A percentile compares a stretch with the other conserved stretches of the same genome.
Conservation (phyloP, 768 basidiomycete genomes). For the Tylopilus sp. region DNA sequence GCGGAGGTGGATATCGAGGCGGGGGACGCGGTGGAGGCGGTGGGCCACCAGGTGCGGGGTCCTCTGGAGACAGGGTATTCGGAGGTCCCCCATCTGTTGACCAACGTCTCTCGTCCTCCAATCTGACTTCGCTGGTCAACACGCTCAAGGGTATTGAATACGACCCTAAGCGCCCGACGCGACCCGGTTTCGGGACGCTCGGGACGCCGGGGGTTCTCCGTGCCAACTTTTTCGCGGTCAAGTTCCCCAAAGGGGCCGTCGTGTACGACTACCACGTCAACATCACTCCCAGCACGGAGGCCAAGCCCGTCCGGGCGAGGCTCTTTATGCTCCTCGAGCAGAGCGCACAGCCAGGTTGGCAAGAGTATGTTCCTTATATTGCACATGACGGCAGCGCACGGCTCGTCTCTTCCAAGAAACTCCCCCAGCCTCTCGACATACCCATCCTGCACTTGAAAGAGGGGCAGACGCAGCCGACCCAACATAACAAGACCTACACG, state of each 20-base stretch:
- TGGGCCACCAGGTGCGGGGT: conserved; percentile 26
- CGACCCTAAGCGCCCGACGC: conserved; percentile 38
- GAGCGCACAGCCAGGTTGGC: conserved; percentile 36
- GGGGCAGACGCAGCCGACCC: conserved; percentile 32
- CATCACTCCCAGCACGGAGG: conserved; percentile 32
- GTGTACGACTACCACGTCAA: conserved; percentile 46
- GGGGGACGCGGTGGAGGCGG: conserved; percentile 21
- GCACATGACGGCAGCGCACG: conserved; percentile 43
- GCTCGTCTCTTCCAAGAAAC: conserved; percentile 37
- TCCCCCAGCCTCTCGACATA: conserved; percentile 37
- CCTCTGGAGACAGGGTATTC: conserved; percentile 29
- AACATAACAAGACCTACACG: conserved; percentile 34
- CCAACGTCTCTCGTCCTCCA: conserved; percentile 27
- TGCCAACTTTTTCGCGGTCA: conserved; percentile 49
- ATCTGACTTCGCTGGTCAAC: conserved; percentile 25
- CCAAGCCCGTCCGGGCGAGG: conserved; percentile 37
- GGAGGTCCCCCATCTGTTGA: conserved; percentile 31
- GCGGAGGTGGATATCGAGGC: conserved; percentile 11
- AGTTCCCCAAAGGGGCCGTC: conserved; percentile 34
- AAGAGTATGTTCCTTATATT: conserved; percentile 28
- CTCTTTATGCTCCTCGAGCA: conserved; percentile 44
- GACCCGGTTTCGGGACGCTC: conserved; percentile 44
- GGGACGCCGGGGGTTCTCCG: conserved; percentile 42
- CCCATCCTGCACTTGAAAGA: conserved; percentile 38
- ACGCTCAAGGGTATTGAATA: conserved; percentile 29